Percentiles rank a stretch among this genome's conserved stretches.
These are phyloP conservation scores for Boletus pseudopeckii DNA, from an alignment of 768 basidiomycete species.

Conservation along the genomic window DNA sequence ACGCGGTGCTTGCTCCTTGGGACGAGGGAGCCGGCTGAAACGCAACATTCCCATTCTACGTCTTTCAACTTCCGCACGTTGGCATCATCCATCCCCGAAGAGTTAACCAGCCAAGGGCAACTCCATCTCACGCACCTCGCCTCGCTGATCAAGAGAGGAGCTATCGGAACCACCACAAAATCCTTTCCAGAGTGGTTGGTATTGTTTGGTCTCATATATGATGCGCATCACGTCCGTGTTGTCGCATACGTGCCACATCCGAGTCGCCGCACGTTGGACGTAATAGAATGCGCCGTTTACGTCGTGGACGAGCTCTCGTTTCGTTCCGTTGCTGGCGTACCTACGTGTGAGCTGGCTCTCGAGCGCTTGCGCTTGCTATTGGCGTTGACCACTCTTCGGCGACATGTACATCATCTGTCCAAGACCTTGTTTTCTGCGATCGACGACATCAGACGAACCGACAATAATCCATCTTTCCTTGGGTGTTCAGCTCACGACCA, in stretches of 20 bases:
- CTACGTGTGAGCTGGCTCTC: constrained; percentile 8
- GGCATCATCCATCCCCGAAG: constrained; percentile 11
- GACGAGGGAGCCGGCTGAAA: constrained; percentile 5
- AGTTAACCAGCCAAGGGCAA: constrained; percentile 5
- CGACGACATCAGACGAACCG: neutral
- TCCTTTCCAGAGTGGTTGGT: constrained; percentile 27
- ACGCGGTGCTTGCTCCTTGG: constrained; percentile 18
- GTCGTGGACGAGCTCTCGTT: constrained; percentile 24
- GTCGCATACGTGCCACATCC: constrained; percentile 20
- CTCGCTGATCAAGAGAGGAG: neutral
- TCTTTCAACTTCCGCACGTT: neutral
- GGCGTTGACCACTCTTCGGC: constrained; percentile 19
- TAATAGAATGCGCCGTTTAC: constrained; percentile 9
- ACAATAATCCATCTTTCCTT: neutral
- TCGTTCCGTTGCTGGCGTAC: neutral
- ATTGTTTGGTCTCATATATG: constrained; percentile 24
- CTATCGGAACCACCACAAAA: neutral
- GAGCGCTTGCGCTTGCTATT: constrained; percentile 19
- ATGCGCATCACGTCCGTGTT: constrained; percentile 14
- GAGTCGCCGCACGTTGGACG: neutral
- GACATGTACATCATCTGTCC: constrained; percentile 17
- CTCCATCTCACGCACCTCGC: constrained; percentile 15
- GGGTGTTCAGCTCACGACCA: neutral
- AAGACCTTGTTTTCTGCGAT: constrained; percentile 11
- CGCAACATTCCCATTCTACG: neutral